Evolutionary conservation across 2,329 filamentous ascomycete species (phyloP).

Genomic region (Beauveria sp.): DNA sequence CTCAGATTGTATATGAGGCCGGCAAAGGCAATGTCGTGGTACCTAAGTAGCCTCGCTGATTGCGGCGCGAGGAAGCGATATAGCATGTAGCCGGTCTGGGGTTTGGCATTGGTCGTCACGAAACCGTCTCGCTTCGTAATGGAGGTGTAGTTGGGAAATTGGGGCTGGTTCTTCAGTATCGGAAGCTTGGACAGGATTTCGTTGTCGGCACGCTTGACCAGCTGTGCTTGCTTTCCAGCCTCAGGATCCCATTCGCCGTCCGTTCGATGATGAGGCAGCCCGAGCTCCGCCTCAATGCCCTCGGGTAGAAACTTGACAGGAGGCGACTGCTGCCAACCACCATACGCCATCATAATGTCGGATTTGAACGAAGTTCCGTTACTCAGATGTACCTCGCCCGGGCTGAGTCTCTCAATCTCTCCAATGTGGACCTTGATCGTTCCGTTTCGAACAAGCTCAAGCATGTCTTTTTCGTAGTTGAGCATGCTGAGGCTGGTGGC

Average conservation of each 20-base stretch:
- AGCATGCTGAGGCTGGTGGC: slow-evolving; percentile 50
- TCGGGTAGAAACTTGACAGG: slow-evolving; percentile 44
- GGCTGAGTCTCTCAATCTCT: slow-evolving; percentile 39
- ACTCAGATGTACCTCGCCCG: slow-evolving; percentile 41
- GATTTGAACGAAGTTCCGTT: slow-evolving; percentile 38
- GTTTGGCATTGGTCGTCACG: slow-evolving; percentile 26
- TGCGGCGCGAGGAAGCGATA: slow-evolving; percentile 39
- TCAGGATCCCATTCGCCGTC: slow-evolving; percentile 12
- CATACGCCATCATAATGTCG: slow-evolving; percentile 47
- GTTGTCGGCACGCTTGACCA: slow-evolving; percentile 38
- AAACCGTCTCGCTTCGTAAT: slow-evolving; percentile 31
- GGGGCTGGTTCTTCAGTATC: slow-evolving; percentile 42
- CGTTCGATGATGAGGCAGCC: slow-evolving; percentile 35
- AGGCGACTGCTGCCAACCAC: slow-evolving; percentile 50
- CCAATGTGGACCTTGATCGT: slow-evolving; percentile 44
- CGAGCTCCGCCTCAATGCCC: slow-evolving; percentile 38
- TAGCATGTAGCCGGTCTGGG: slow-evolving; percentile 27
- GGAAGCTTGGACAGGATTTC: slow-evolving; percentile 48
- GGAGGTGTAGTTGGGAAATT: slow-evolving; percentile 35
- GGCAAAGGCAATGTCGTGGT: slow-evolving; percentile 36
- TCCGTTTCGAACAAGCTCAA: slow-evolving; percentile 46
- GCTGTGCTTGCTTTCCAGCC: slow-evolving; percentile 18
- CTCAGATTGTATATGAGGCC: slow-evolving; percentile 35
- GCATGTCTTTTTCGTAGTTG: slow-evolving; percentile 51
- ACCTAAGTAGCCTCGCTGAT: slow-evolving; percentile 23